Base-by-base conservation (phyloP, 495 filamentous ascomycete genomes). In the Aspergillus mulundensis region DNA sequence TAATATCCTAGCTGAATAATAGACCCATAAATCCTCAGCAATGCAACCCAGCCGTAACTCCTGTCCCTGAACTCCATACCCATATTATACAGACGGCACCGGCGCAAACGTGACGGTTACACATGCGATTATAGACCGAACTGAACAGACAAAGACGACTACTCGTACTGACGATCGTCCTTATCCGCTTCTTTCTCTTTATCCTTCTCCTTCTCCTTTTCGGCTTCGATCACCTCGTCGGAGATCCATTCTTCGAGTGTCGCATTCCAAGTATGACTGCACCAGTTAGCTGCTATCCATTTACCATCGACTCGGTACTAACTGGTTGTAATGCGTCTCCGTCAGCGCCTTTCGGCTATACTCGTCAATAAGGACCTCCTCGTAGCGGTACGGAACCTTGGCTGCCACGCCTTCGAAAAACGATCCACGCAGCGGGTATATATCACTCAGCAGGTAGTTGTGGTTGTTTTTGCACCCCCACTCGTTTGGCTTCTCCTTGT, bases 391-490 rank as follows among this genome's bases (percentile, higher is more conserved):
- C 12, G 86, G 85, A 12, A 89, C 80, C 63, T 80, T 81, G 45
- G 80, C 82, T 12, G 70, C 61, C 0, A 81, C 77, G 7, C 83
- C 84, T 61, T 89, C 84, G 54, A 84, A 89, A 5, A 72, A 72
- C 1, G 79, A 83, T 56, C 77, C 72, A 20, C 82, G 72, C 65
- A 84, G 61, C 1, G 81, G 81, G 61, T 76, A 83, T 0, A 84
- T 66, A 53, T 83, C 79, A 6, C 59, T 61, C 15, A 70, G 73
- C n/a, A 64, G 65, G 50, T 94, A 95, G 11, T 75, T 73, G 67
- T 95, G 90, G 63, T 79, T 80, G 60, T 94, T 91, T 77, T 94
- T 94, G 67, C 89, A 93, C 61, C 81, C 83, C 85, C 85, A 88
- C n/a, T 87, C 70, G 2, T 85, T 84, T 2, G 87, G 87, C 3